Evolutionary conservation across 192 early-diverging fungal genomes (phyloP).

Genomic region (Powellomyces hirtus): DNA sequence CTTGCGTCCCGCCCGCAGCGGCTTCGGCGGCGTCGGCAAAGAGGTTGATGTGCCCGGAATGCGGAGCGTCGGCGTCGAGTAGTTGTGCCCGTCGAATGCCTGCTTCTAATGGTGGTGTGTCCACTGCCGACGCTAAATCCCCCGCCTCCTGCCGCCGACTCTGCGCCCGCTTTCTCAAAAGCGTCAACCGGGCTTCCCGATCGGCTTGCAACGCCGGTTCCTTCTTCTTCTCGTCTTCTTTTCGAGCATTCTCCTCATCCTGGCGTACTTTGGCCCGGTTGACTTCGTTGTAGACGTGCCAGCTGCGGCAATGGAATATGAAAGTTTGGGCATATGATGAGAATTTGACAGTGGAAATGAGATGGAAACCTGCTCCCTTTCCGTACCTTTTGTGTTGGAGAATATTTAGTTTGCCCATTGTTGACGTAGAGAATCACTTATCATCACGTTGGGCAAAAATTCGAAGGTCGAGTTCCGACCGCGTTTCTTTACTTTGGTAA

Average conservation of each 20-base stretch:
- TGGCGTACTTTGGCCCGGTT: conserved; percentile 64
- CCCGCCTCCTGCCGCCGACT: too few relatives aligned
- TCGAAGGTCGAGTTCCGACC: too few relatives aligned
- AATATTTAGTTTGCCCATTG: conserved; percentile 53
- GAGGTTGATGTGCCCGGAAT: conserved; percentile 52
- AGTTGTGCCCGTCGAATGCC: too few relatives aligned
- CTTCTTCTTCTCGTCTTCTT: conserved; percentile 49
- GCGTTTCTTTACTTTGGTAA: too few relatives aligned
- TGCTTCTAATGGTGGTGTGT: too few relatives aligned
- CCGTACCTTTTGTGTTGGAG: conserved; percentile 65
- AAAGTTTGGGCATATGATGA: not conserved
- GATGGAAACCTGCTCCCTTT: not conserved
- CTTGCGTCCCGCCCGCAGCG: not conserved
- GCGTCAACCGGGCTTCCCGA: conserved; percentile 54
- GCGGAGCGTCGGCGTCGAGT: too few relatives aligned
- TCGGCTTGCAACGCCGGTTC: conserved; percentile 57
- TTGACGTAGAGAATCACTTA: not conserved
- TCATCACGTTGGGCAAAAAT: too few relatives aligned
- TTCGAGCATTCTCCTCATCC: conserved; percentile 69
- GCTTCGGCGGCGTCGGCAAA: conserved; percentile 48
- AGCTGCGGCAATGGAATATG: conserved; percentile 38
- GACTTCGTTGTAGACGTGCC: conserved; percentile 74
- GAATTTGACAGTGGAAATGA: not conserved
- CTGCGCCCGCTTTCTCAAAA: conserved; percentile 50
- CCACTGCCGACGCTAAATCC: too few relatives aligned